phyloP scores from a whole-genome alignment of 23 red algal genomes.

The Gracilaria gracilis region DNA sequence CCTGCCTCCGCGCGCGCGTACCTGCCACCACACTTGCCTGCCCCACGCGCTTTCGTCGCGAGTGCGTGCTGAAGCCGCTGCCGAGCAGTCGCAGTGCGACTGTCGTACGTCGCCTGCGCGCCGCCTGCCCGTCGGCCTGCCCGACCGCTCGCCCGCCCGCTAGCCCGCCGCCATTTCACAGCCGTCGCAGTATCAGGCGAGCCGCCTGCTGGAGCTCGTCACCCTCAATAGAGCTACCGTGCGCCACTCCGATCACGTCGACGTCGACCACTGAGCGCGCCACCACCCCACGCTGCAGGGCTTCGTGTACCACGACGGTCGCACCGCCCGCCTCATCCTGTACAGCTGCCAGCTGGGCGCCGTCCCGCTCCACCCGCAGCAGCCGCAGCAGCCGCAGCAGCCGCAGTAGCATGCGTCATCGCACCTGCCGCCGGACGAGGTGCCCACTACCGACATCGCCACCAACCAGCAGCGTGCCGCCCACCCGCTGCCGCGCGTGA shows the following conservation, averaged over 20 bases:
- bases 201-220: conserved; percentile 34
- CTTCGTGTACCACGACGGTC: conserved; percentile 9
- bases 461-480: background rate
- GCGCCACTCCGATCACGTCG: conserved; percentile 2
- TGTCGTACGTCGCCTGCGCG: too few relatives aligned
- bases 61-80: too few relatives aligned
- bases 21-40: too few relatives aligned
- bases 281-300: conserved; percentile 38
- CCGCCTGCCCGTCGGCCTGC: too few relatives aligned
- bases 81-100: too few relatives aligned
- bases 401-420: too few relatives aligned
- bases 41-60: too few relatives aligned
- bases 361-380: conserved; percentile 5
- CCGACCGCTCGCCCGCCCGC: background rate
- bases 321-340: conserved; percentile 5
- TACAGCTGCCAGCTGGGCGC: conserved; percentile 39
- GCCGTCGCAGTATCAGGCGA: conserved; percentile 33
- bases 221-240: conserved; percentile 1
- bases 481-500: conserved; percentile 11
- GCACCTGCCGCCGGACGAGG: background rate
- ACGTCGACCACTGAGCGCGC: conserved; percentile 48
- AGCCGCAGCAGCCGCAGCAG: background rate
- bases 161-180: background rate
- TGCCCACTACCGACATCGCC: background rate
- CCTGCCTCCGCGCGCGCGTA: too few relatives aligned